A percentile compares a stretch with the other conserved stretches of the same genome.
Conservation (phyloP, 2,329 filamentous ascomycete genomes). For the Stachybotrys echinatus region DNA sequence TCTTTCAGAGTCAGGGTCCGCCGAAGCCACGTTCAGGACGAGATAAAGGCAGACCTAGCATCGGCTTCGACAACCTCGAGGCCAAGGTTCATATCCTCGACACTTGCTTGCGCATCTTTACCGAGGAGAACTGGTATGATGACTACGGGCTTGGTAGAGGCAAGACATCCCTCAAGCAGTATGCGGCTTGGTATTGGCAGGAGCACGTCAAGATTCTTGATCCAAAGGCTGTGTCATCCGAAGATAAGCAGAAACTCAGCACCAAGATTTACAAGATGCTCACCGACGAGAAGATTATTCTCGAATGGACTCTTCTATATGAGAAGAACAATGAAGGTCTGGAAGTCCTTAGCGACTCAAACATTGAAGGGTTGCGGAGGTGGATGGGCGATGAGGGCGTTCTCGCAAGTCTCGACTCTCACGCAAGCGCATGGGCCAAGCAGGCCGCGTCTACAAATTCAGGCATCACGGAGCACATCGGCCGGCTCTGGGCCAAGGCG, state of each 20-base stretch:
- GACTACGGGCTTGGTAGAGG: constrained; percentile 18
- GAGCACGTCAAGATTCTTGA: constrained; percentile 32
- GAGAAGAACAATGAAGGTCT: constrained; percentile 35
- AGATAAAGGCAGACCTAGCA: constrained; percentile 9
- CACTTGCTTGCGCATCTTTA: constrained; percentile 34
- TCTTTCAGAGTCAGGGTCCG: constrained; percentile 28
- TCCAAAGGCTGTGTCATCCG: constrained; percentile 13
- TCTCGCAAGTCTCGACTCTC: constrained; percentile 17
- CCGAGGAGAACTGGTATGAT: constrained; percentile 22
- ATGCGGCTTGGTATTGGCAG: constrained; percentile 40
- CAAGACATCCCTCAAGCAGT: constrained; percentile 26
- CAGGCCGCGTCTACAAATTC: constrained; percentile 17
- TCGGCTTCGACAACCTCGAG: constrained; percentile 27
- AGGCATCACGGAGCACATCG: constrained; percentile 30
- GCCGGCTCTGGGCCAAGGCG: constrained; percentile 29
- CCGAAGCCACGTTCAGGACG: constrained; percentile 8
- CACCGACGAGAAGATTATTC: constrained; percentile 27
- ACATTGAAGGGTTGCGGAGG: constrained; percentile 26
- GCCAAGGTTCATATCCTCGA: constrained; percentile 31
- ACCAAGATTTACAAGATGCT: constrained; percentile 29
- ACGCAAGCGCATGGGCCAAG: constrained; percentile 24
- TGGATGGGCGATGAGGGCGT: constrained; percentile 31
- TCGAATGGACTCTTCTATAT: constrained; percentile 35
- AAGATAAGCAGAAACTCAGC: constrained; percentile 27
- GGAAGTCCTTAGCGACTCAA: constrained; percentile 32